These are phyloP conservation scores for Anisodus acutangulus DNA, from an alignment of 257 asterid genomes.

Conservation along the genomic window DNA sequence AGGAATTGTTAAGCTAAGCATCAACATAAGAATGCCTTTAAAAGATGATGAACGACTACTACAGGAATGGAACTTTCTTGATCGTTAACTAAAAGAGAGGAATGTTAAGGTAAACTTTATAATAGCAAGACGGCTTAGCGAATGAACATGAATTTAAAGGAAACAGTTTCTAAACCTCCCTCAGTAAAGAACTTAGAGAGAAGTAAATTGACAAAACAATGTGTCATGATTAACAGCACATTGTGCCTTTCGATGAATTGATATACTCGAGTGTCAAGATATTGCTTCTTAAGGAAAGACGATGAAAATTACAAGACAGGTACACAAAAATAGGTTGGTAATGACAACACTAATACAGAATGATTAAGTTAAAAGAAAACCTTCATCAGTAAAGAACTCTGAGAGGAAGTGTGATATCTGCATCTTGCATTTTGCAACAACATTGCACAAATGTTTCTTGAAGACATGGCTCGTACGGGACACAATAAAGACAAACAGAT, in stretches of 20 bases:
- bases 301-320: neutral
- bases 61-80: neutral
- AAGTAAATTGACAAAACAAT: neutral
- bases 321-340: neutral
- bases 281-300: neutral
- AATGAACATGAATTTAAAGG: conserved; percentile 3
- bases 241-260: neutral
- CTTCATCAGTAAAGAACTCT: conserved; percentile 72
- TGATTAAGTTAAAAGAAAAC: conserved; percentile 38
- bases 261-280: neutral
- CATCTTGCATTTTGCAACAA: conserved; percentile 57
- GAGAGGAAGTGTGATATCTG: conserved; percentile 52
- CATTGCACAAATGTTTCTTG: conserved; percentile 59
- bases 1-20: neutral
- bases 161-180: neutral
- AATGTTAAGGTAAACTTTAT: neutral
- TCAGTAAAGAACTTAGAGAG: neutral
- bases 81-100: neutral
- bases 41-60: neutral
- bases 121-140: neutral
- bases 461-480: conserved; percentile 56
- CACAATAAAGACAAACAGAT: conserved; percentile 68
- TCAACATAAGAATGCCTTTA: neutral
- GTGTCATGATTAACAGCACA: conserved; percentile 1
- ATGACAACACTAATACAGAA: neutral